Conservation (phyloP, 768 basidiomycete genomes). For the Saitozyma sp. region DNA sequence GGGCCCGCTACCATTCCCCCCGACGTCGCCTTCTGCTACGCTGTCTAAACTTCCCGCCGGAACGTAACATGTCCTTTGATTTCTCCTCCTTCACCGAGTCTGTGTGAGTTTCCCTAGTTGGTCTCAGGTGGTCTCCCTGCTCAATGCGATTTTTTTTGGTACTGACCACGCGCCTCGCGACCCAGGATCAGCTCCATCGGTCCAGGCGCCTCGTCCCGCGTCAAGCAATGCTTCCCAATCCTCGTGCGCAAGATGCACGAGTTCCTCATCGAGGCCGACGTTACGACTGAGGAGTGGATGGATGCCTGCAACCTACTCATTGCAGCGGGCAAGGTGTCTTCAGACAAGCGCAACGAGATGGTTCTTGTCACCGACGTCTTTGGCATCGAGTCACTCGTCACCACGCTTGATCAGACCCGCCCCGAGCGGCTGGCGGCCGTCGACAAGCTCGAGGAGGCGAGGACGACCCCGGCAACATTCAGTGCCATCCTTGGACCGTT, state of each 20-base stretch:
- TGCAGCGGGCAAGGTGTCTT: conserved; percentile 2
- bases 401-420: neutral
- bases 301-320: neutral
- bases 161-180: neutral
- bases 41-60: no score
- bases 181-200: conserved; percentile 1
- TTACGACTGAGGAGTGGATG: neutral
- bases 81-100: no score
- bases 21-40: no score
- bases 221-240: neutral
- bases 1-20: no score
- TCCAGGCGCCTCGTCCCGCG: neutral
- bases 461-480: neutral
- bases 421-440: neutral
- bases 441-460: neutral
- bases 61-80: no score
- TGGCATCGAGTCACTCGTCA: conserved; percentile 1
- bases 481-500: conserved; percentile 3
- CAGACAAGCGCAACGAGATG: conserved; percentile 4
- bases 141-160: no score
- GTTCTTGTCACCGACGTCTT: conserved; percentile 2
- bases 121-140: no score
- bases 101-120: no score
- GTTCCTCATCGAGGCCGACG: conserved; percentile 5
- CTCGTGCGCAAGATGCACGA: conserved; percentile 6